A percentile compares a stretch with the other conserved stretches of the same genome.
phyloP scores from a whole-genome alignment of 768 basidiomycete species.

The Mycena leptocephala region DNA sequence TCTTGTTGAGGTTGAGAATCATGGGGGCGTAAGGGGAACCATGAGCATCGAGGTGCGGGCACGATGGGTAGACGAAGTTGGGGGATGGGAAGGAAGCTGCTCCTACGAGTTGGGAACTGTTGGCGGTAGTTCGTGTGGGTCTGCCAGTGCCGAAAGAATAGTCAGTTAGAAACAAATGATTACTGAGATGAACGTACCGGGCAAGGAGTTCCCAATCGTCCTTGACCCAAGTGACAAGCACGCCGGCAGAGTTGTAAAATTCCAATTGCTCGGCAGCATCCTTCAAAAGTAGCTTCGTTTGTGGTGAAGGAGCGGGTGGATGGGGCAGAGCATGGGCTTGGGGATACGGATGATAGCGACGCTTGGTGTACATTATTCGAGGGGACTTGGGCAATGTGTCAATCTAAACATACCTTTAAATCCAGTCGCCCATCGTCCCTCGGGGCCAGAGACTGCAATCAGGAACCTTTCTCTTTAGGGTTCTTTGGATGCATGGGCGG shows the following conservation, averaged over 20 bases:
- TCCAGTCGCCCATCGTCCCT: no score
- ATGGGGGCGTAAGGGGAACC: neutral
- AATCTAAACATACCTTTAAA: no score
- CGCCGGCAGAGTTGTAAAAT: neutral
- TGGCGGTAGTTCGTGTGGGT: neutral
- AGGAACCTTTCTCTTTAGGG: no score
- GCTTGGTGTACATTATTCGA: neutral
- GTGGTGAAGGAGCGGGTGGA: neutral
- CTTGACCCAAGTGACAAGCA: neutral
- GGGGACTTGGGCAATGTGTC: no score
- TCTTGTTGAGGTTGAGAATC: neutral
- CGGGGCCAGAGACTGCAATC: no score
- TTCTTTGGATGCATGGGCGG: no score
- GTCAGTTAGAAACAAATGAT: neutral
- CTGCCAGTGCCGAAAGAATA: neutral
- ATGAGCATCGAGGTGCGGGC: neutral
- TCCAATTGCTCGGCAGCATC: neutral
- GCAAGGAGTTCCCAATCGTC: neutral
- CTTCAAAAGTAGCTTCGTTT: neutral
- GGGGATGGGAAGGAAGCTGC: neutral
- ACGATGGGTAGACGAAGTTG: neutral
- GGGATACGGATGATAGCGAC: neutral
- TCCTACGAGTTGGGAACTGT: neutral
- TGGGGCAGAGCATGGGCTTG: neutral
- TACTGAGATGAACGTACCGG: neutral